These are phyloP conservation scores for Brettanomyces nanus DNA, from an alignment of 805 yeast genomes.

Conservation along the genomic window DNA sequence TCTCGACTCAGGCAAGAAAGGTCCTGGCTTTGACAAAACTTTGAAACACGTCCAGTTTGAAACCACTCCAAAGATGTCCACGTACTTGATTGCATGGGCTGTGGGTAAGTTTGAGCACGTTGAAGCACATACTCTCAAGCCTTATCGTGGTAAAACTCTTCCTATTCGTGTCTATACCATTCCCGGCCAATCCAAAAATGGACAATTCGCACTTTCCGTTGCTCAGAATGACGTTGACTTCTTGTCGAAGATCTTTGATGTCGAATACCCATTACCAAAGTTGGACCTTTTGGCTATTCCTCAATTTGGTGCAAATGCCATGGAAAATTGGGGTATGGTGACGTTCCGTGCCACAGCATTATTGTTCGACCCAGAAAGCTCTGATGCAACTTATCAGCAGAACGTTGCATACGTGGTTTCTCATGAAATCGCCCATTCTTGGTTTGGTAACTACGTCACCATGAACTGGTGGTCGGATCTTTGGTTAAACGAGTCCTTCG, in stretches of 20 bases:
- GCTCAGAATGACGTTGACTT: conserved; percentile 44
- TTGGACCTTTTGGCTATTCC: conserved; percentile 75
- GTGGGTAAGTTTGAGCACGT: conserved; percentile 48
- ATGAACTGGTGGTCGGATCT: conserved; percentile 94
- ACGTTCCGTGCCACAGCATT: conserved; percentile 56
- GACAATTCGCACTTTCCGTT: conserved; percentile 37
- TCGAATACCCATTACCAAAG: conserved; percentile 71
- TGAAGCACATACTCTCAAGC: conserved; percentile 34
- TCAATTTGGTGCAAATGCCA: conserved; percentile 75
- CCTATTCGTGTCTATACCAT: conserved; percentile 47
- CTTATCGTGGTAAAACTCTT: conserved; percentile 33
- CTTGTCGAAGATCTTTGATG: conserved; percentile 39
- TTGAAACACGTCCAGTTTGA: conserved; percentile 29
- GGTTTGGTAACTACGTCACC: conserved; percentile 86
- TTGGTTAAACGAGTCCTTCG: conserved; percentile 88
- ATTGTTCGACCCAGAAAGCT: conserved; percentile 37
- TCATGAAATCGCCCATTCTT: conserved; percentile 85
- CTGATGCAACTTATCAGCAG: conserved; percentile 47
- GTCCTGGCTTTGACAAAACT: conserved; percentile 5
- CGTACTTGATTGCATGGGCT: conserved; percentile 53
- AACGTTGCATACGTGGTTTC: conserved; percentile 77
- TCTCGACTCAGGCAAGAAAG: conserved; percentile 15
- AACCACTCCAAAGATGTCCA: conserved; percentile 46
- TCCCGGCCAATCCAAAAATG: conserved; percentile 39
- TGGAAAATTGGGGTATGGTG: conserved; percentile 87